Evolutionary conservation across 306 rosid genomes (phyloP), one percentile per base, ranked within the genome.

Genomic region (Pterocarpus macrocarpus): DNA sequence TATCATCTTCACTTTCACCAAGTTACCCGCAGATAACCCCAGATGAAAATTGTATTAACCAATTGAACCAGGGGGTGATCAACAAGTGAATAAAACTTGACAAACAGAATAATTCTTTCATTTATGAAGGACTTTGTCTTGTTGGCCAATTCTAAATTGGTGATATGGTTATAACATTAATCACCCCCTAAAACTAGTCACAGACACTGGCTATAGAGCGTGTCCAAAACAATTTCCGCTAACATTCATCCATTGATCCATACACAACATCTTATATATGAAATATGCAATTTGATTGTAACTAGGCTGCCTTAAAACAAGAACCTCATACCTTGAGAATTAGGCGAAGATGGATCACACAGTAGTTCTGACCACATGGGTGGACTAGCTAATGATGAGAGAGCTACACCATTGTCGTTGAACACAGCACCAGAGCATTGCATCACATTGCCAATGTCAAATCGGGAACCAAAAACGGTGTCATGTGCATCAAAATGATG

Each of bases 351-450:
- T 3, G 82, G 88, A 38, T 86, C 90, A 75, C 86, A 75, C 0
- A 82, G 82, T 16, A 83, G 7, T 76, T 92, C 90, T 1, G 91
- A 76, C 93, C 90, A 86, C 50, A 76, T 75, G 33, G 86, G 93
- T 11, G 87, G 85, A 71, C 83, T 73, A 28, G 78, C 61, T 32
- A 74, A n/a, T 2, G 76, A 66, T n/a, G 76, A 15, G 5, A 79
- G 82, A n/a, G 30, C 72, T 2, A 64, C 66, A 10, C 77, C 55
- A 36, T 69, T 55, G 14, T 70, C 81, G 3, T 80, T 71, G 2
- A 82, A 57, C 13, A 68, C 7, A 10, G 84, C 34, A 75, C 64
- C 59, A 71, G 81, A 64, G 61, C 67, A 41, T 34, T 80, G 87
- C 39, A 79, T 81, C 33, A 80, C 84, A 58, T 85, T 86, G 52